Conservation (phyloP, 1,284 basidiomycete genomes). For the Rhodotorula sp. region DNA sequence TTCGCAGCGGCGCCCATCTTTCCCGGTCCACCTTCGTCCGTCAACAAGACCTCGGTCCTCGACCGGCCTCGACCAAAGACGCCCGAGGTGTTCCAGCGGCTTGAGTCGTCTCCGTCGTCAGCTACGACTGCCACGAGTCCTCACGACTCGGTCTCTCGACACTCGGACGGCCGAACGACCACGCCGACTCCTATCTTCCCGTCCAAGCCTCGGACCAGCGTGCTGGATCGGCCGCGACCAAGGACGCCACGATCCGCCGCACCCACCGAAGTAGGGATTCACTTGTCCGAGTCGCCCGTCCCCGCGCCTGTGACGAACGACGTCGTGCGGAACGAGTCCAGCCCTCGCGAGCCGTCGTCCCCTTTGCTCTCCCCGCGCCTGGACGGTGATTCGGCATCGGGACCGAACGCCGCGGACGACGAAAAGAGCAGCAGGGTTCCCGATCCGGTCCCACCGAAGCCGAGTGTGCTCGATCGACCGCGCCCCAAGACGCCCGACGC, state of each 20-base stretch:
- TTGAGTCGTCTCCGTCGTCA: neutral
- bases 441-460: neutral
- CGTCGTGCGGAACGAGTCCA: neutral
- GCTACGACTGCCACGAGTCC: no score
- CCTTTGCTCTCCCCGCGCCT: neutral
- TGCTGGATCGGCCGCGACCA: constrained; percentile 28
- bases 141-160: no score
- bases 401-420: no score
- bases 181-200: neutral
- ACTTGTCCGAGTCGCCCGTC: neutral
- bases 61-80: constrained; percentile 3
- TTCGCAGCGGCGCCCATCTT: constrained; percentile 1
- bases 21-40: neutral
- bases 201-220: neutral
- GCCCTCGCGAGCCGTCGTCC: neutral
- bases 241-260: constrained; percentile 23
- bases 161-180: neutral
- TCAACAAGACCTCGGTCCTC: neutral
- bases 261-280: neutral
- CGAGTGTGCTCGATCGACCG: constrained; percentile 16
- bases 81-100: neutral
- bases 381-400: no score
- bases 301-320: neutral
- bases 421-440: no score
- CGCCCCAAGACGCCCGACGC: constrained; percentile 21